Evolutionary conservation across 495 filamentous ascomycete genomes (phyloP).

Genomic region (Clavariopsis aquatica): DNA sequence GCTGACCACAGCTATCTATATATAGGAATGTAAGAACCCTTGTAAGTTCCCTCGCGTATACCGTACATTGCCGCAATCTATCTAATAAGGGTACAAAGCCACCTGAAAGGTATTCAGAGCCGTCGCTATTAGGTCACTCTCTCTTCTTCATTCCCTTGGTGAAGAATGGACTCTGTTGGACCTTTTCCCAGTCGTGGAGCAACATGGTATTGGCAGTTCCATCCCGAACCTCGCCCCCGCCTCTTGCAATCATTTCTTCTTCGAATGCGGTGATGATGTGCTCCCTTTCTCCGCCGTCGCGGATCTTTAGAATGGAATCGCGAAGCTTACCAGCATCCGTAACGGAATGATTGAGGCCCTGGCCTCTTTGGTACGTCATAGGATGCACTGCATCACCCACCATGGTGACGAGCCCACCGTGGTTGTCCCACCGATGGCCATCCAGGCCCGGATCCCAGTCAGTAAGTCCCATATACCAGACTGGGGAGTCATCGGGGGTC

Average conservation of each 20-base stretch:
- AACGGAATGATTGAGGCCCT: conserved; percentile 54
- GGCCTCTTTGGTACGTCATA: conserved; percentile 55
- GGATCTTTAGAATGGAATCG: conserved; percentile 37
- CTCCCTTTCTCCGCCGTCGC: conserved; percentile 22
- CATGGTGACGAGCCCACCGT: conserved; percentile 49
- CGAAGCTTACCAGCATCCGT: conserved; percentile 47
- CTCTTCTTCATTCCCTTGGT: conserved; percentile 31
- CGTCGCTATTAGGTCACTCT: no score
- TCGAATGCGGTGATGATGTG: conserved; percentile 42
- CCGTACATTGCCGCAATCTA: no score
- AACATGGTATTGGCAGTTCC: conserved; percentile 42
- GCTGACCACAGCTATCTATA: no score
- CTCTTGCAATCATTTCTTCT: conserved; percentile 44
- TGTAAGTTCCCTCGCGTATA: no score
- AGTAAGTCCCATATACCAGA: conserved; percentile 33
- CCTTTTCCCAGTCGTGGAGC: conserved; percentile 47
- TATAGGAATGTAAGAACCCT: no score
- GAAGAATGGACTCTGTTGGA: conserved; percentile 33
- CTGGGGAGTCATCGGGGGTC: conserved; percentile 28
- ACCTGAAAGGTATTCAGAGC: no score
- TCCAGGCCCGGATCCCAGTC: conserved; percentile 37
- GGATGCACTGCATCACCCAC: conserved; percentile 56
- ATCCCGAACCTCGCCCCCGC: conserved; percentile 39
- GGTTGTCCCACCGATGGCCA: conserved; percentile 48
- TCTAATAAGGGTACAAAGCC: no score